Percentiles rank a stretch among this genome's conserved stretches.
phyloP scores from a whole-genome alignment of 495 filamentous ascomycete species.

The Daldinia caldariorum region DNA sequence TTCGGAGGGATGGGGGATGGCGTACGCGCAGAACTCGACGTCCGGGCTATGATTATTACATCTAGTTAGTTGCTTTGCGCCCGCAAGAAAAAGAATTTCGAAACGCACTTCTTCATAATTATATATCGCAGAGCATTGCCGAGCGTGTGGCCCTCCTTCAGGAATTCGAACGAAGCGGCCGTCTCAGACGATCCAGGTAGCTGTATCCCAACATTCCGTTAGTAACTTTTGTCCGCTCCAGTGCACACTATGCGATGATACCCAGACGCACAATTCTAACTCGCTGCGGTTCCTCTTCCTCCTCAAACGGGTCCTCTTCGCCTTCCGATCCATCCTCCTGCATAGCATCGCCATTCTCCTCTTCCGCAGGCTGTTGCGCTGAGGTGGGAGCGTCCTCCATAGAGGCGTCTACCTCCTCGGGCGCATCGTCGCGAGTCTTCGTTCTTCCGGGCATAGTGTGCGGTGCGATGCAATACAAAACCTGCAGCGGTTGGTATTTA shows the following conservation, averaged over 20 bases:
- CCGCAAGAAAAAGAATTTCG: background rate
- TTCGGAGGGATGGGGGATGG: constrained; percentile 96
- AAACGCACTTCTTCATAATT: constrained; percentile 95
- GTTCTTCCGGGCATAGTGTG: constrained; percentile 49
- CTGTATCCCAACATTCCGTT: constrained; percentile 51
- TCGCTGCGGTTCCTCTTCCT: constrained; percentile 61
- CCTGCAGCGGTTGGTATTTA: background rate
- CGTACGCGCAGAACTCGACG: constrained; percentile 98
- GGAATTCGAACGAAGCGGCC: constrained; percentile 82
- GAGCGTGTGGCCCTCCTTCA: constrained; percentile 91
- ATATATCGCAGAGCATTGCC: constrained; percentile 93
- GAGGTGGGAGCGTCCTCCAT: constrained; percentile 65
- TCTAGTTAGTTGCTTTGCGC: constrained; percentile 16
- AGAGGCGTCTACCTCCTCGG: constrained; percentile 54
- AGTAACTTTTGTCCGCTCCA: constrained; percentile 4
- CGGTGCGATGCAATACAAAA: background rate
- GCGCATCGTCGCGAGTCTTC: constrained; percentile 41
- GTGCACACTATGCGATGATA: background rate
- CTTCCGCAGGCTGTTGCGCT: constrained; percentile 37
- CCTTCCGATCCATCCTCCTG: constrained; percentile 55
- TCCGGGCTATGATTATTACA: constrained; percentile 68
- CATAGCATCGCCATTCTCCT: constrained; percentile 53
- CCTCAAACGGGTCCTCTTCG: constrained; percentile 47
- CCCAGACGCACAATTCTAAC: constrained; percentile 64
- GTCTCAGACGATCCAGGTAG: constrained; percentile 75